Evolutionary conservation across 2,329 filamentous ascomycete species (phyloP), one percentile per base, ranked within the genome.

Genomic region (Canariomyces notabilis): DNA sequence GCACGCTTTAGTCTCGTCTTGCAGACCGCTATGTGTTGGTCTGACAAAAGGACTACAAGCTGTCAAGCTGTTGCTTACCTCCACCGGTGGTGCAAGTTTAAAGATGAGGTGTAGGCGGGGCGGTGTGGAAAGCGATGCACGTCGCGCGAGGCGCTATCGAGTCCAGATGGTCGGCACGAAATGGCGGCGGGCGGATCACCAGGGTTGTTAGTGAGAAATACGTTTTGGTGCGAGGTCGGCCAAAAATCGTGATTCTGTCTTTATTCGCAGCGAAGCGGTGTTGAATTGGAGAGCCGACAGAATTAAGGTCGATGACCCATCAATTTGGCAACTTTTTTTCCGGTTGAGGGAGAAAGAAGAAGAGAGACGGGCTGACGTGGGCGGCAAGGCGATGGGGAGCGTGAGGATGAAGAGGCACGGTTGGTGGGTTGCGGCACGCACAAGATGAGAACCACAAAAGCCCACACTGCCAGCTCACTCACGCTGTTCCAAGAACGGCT

Each of bases 391-490:
- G 41, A 48, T 33, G 48, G 50, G 53, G 49, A 43, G 43, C 23
- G 47, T 34, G 35, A 45, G 47, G 46, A 44, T 51, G 46, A 46
- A 48, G 45, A 51, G 46, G 46, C 44, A 49, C 50, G 50, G 50
- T 43, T 42, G 37, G 44, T 37, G 44, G 49, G 36, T 40, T 50
- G 54, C 50, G 38, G 49, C 49, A 46, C 48, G 40, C 37, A 38
- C 47, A 48, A 48, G 51, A 49, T 54, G 46, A n/a, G 42, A 49
- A 29, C 37, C 44, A n/a, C n/a, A n/a, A n/a, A n/a, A n/a, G n/a
- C n/a, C n/a, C n/a, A n/a, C 40, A 31, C 48, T 55, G 57, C 56
- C 55, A 58, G 54, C 54, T 53, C 57, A 58, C 57, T 52, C 54
- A 44, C 55, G 37, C 50, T 51, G 50, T 56, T 57, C 52, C 54